Evolutionary conservation across 1,139 yeast species (phyloP).

Genomic region (Saccharomyces pastorianus): DNA sequence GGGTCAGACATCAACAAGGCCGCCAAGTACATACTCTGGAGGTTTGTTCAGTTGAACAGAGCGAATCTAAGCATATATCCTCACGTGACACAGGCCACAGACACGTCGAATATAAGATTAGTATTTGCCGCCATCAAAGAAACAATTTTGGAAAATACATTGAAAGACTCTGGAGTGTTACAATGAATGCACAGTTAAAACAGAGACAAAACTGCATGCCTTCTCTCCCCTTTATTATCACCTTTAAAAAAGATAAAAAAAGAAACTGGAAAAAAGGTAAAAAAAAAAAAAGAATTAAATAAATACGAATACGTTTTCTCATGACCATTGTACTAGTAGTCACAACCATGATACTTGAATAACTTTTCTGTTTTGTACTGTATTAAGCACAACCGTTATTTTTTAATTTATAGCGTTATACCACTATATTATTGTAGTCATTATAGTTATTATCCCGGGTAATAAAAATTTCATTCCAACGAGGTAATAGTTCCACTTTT

Average conservation of each 20-base stretch:
- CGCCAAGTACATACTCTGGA: conserved; percentile 88
- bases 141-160: conserved; percentile 74
- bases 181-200: conserved; percentile 18
- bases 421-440: too few relatives aligned
- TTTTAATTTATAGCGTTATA: background rate
- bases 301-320: background rate
- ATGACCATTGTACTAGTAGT: background rate
- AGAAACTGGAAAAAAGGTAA: background rate
- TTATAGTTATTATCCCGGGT: background rate
- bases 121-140: conserved; percentile 91
- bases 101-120: conserved; percentile 76
- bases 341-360: background rate
- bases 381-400: background rate
- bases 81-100: conserved; percentile 91
- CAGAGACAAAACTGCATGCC: conserved; percentile 18
- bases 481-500: background rate
- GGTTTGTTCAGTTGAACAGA: conserved; percentile 78
- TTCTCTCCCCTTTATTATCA: background rate
- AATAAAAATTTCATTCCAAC: background rate
- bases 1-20: conserved; percentile 85
- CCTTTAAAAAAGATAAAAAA: background rate
- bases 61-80: conserved; percentile 79
- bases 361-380: background rate
- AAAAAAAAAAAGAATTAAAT: background rate
- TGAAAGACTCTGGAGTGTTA: conserved; percentile 78